Evolutionary conservation across 2,329 filamentous ascomycete genomes (phyloP).

Genomic region (Byssoonygena ceratinophila): DNA sequence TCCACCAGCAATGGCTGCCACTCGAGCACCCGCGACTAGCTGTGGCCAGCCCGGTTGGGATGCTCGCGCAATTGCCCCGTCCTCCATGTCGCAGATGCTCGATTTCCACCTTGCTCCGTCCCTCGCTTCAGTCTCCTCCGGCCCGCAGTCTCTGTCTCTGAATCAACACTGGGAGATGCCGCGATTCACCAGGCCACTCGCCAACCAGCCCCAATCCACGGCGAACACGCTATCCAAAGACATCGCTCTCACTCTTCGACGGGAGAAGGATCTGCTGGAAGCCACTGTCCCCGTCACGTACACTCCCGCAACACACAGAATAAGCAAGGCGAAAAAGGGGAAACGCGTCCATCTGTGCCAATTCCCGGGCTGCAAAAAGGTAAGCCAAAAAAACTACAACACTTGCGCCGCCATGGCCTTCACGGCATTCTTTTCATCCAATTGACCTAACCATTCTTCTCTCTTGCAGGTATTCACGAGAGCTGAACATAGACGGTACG

Average conservation of each 20-base stretch:
- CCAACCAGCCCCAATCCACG: not conserved
- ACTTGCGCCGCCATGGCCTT: too few relatives aligned
- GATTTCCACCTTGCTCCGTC: conserved; percentile 5
- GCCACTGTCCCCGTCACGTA: conserved; percentile 28
- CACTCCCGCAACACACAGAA: conserved; percentile 41
- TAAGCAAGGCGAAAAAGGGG: conserved; percentile 45
- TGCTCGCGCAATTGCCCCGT: not conserved
- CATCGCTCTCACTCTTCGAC: not conserved
- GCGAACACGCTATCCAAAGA: not conserved
- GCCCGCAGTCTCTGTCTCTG: not conserved
- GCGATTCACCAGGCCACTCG: not conserved
- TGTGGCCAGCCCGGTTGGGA: not conserved
- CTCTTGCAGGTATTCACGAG: conserved; percentile 38
- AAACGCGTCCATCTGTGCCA: conserved; percentile 42
- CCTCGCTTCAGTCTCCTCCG: not conserved
- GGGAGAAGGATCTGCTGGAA: conserved; percentile 4
- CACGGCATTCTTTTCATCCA: too few relatives aligned
- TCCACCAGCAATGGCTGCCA: conserved; percentile 4
- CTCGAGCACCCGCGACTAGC: not conserved
- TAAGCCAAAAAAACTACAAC: conserved; percentile 18
- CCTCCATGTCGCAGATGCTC: not conserved
- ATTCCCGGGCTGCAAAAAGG: conserved; percentile 40
- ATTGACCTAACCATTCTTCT: conserved; percentile 9
- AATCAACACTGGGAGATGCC: not conserved
- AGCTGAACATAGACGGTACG: conserved; percentile 39